These are phyloP conservation scores for Arxiozyma slooffiae DNA, from an alignment of 1,139 yeast species.

Conservation along the genomic window DNA sequence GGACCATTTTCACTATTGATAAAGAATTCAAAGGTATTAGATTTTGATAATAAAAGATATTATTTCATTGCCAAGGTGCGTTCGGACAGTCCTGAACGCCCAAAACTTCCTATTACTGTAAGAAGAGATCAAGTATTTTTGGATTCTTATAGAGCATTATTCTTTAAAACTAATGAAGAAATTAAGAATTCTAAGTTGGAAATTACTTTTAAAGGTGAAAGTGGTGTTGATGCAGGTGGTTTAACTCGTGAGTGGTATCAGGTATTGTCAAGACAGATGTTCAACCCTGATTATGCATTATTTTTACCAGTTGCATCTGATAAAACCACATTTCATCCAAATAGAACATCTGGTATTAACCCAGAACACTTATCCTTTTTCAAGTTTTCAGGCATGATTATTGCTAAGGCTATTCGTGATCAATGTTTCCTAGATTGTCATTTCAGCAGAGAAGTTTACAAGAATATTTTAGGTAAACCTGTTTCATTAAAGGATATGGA, in stretches of 20 bases:
- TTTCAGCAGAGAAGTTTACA: slow-evolving; percentile 91
- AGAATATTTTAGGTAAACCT: slow-evolving; percentile 67
- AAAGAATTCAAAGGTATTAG: slow-evolving; percentile 79
- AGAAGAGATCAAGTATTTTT: slow-evolving; percentile 86
- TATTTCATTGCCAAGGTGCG: slow-evolving; percentile 73
- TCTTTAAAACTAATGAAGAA: slow-evolving; percentile 70
- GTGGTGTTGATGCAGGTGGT: slow-evolving; percentile 98
- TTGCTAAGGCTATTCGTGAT: slow-evolving; percentile 91
- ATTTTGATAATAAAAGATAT: slow-evolving; percentile 87
- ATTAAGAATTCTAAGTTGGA: slow-evolving; percentile 67
- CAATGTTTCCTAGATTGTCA: slow-evolving; percentile 86
- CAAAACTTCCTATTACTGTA: slow-evolving; percentile 53
- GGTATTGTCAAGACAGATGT: slow-evolving; percentile 87
- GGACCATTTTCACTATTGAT: slow-evolving; percentile 92
- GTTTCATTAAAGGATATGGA: slow-evolving; percentile 93
- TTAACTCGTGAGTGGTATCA: slow-evolving; percentile 97
- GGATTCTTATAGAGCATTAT: slow-evolving; percentile 78
- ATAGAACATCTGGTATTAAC: slow-evolving; percentile 82
- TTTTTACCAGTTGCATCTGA: slow-evolving; percentile 90
- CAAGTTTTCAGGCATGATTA: slow-evolving; percentile 87
- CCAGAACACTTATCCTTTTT: slow-evolving; percentile 90
- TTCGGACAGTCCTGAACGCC: slow-evolving; percentile 36
- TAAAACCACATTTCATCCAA: slow-evolving; percentile 91
- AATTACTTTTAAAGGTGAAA: slow-evolving; percentile 80
- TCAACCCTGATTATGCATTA: slow-evolving; percentile 90